Base-by-base conservation (phyloP, 305 asterid species). In the Striga hermonthica region DNA sequence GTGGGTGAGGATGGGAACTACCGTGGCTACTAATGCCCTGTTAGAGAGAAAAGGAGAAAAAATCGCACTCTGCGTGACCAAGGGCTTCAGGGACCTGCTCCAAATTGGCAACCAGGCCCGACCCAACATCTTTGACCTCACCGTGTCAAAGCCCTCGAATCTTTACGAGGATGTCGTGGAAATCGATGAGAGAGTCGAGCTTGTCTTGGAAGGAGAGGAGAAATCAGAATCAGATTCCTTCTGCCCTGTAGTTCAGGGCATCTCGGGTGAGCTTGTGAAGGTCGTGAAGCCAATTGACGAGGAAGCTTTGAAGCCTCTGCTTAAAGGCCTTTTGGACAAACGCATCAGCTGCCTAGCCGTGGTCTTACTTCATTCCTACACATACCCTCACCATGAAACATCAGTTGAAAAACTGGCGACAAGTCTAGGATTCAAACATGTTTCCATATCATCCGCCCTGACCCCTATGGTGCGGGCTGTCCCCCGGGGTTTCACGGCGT, bases 1-100 rank as follows among this genome's bases (percentile, higher is more conserved):
- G 55, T 93, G 99, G 99, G 86, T 93, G 72, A 80, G 99, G 73
- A 93, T 93, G 99, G 97, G 99, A 64, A 90, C 99, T 39, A 93
- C 99, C 1, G 99, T 93, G 68, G 99, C 97, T 44, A 93, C 99
- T 36, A 93, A 93, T 70, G 97, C 99, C 31, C 81, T 93, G 52
- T 64, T 93, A 65, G 99, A 93, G 78, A 78, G 99, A 63, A 90
- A 86, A 80, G 99, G 98, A 44, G 97, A 93, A 78, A 84, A 83
- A 68, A 93, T 93, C 68, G 99, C 97, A 16, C 83, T 93, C 0
- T 90, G 95, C 77, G 99, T 90, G 65, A 93, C 96, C 45, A 77
- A 63, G 36, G 95, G 97, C 64, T 90, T 90, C 80, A 81, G 73
- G 77, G 99, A 93, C 78, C 74, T 93, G 70, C 95, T 93, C 76